Evolutionary conservation across 1,284 basidiomycete genomes (phyloP).

Genomic region (Apiotrichum mycotoxinovorans): DNA sequence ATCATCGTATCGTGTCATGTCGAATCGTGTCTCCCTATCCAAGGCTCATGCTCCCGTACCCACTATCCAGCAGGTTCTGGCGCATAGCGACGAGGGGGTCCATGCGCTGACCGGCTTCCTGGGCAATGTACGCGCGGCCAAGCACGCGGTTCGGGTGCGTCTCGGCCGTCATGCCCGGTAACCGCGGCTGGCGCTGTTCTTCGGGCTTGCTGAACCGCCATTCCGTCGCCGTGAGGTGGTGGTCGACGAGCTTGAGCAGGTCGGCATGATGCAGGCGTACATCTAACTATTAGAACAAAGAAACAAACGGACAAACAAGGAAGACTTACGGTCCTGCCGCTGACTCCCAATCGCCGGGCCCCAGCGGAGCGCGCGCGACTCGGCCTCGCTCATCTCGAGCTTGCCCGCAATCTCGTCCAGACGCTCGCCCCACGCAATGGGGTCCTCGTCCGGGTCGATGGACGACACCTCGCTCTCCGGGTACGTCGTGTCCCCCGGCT

Average conservation of each 20-base stretch:
- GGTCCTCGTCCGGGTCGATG: conserved; percentile 39
- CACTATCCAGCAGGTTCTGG: conserved; percentile 8
- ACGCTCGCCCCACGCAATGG: conserved; percentile 36
- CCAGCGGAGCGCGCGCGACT: conserved; percentile 37
- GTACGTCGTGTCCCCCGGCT: conserved; percentile 13
- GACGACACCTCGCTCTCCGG: conserved; percentile 26
- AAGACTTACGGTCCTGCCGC: conserved; percentile 13
- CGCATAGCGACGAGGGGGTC: conserved; percentile 5
- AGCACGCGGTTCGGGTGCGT: conserved; percentile 29
- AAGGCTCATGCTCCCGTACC: not conserved
- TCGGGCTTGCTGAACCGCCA: conserved; percentile 32
- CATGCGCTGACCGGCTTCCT: conserved; percentile 4
- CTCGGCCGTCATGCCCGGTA: not conserved
- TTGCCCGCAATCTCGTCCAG: conserved; percentile 44
- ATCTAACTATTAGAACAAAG: conserved; percentile 13
- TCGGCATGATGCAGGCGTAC: conserved; percentile 18
- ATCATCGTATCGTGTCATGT: not conserved
- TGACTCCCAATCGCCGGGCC: conserved; percentile 28
- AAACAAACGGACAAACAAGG: too few relatives aligned
- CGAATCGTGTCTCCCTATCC: too few relatives aligned
- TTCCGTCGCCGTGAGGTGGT: conserved; percentile 35
- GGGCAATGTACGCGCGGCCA: conserved; percentile 13
- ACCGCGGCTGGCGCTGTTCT: not conserved
- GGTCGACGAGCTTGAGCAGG: conserved; percentile 34
- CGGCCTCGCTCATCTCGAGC: conserved; percentile 38